Evolutionary conservation across 2,329 filamentous ascomycete species (phyloP), one percentile per base, ranked within the genome.

Genomic region (Trichoderma aggressivum): DNA sequence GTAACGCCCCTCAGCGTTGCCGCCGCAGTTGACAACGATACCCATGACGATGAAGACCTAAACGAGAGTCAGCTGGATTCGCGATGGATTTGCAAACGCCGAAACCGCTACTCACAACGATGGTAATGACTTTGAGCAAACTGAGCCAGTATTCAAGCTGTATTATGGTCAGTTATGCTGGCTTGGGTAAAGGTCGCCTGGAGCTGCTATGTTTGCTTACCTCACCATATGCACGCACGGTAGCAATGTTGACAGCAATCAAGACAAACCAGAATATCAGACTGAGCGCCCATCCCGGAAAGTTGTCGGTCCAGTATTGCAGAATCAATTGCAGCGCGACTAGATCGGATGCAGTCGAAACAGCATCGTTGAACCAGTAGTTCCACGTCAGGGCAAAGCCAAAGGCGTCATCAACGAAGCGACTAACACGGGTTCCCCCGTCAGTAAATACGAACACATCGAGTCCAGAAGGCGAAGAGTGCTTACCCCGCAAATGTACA

Each of bases 341-440:
- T 30, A 91, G 79, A 79, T 91, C 89, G 0, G 88, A 82, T 0
- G 89, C 89, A 1, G 79, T 81, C 0, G 80, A 81, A 0, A 82
- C 79, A 30, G 88, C 89, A 79, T 91, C 88, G 76, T 91, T 90
- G 75, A 90, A 90, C 88, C 88, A 91, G 77, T 88, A 88, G 74
- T 88, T 88, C 86, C 86, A 88, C 0, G 86, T 87, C 34, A 87
- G 77, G 3, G 86, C 85, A 72, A 87, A 87, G 1, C 86, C 86
- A 73, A 86, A 84, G 1, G 85, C 83, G 74, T 86, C 85, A 74
- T 88, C 86, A 12, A 87, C 83, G 71, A 85, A 87, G 60, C 86
- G 82, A 11, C 80, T 78, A 43, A 53, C 73, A 70, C 66, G 8
- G 34, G 14, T 30, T 47, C 18, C 21, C 14, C 36, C 16, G 67